These are phyloP conservation scores for Emergomyces pasteurianus DNA, from an alignment of 2,329 filamentous ascomycete genomes.

Conservation along the genomic window DNA sequence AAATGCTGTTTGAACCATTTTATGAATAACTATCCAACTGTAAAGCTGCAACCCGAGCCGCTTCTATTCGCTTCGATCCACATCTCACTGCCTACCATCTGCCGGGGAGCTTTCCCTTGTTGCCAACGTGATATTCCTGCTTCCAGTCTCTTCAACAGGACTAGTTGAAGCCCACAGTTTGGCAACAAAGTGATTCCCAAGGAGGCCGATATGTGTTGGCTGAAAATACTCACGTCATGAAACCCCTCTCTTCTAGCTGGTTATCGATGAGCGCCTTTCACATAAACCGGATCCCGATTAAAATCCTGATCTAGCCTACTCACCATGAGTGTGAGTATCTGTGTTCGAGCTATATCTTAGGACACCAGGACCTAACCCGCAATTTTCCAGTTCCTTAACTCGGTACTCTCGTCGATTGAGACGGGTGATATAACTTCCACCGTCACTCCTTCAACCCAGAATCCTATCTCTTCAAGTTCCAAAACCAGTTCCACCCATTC, in stretches of 20 bases:
- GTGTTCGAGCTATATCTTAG: not conserved
- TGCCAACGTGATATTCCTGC: not conserved
- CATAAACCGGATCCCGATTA: not conserved
- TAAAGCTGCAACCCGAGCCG: too few species aligned
- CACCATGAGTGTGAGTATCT: slow-evolving; percentile 29
- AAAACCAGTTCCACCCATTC: not conserved
- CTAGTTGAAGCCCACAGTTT: not conserved
- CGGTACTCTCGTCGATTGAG: slow-evolving; percentile 40
- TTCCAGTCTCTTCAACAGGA: not conserved
- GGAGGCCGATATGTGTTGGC: not conserved
- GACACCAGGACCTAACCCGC: not conserved
- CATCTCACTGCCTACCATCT: not conserved
- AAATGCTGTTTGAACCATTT: too few species aligned
- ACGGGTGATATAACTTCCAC: slow-evolving; percentile 22
- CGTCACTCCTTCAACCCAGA: slow-evolving; percentile 11
- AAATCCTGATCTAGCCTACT: not conserved
- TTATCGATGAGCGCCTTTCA: not conserved
- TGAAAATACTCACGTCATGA: slow-evolving; percentile 1
- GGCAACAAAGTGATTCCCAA: not conserved
- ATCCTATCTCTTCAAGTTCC: slow-evolving; percentile 2
- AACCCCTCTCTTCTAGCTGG: not conserved
- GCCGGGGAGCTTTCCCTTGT: not conserved
- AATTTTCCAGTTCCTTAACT: slow-evolving; percentile 37
- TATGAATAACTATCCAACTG: too few species aligned
- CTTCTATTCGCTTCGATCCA: not conserved